phyloP scores from a whole-genome alignment of 768 basidiomycete species.

The Mycena latifolia region DNA sequence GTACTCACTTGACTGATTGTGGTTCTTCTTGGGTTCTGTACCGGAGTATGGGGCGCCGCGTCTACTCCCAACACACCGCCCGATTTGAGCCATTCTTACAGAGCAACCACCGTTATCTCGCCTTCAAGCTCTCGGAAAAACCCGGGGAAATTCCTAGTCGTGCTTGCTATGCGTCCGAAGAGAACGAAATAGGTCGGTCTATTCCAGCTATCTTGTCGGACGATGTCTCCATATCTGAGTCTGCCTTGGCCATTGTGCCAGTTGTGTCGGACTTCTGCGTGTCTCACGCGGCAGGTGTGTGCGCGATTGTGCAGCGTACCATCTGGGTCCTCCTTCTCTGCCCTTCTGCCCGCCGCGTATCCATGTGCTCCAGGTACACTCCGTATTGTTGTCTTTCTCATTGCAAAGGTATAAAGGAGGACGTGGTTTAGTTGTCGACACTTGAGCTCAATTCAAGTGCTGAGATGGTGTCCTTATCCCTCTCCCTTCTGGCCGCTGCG shows the following conservation, averaged over 20 bases:
- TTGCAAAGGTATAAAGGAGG: constrained; percentile 13
- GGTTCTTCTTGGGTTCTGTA: too few species aligned
- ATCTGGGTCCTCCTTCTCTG: neutral
- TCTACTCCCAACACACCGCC: too few species aligned
- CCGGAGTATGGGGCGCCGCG: too few species aligned
- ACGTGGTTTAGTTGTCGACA: neutral
- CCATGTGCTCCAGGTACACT: constrained; percentile 8
- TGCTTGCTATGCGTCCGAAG: neutral
- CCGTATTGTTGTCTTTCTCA: neutral
- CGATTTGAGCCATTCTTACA: too few species aligned
- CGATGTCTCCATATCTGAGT: neutral
- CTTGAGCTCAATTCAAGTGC: neutral
- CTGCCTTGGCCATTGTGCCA: neutral
- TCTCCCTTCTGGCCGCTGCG: constrained; percentile 6
- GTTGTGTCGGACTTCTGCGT: neutral
- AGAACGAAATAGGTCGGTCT: neutral
- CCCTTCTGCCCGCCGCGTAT: too few species aligned
- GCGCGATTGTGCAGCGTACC: neutral
- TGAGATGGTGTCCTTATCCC: constrained; percentile 11
- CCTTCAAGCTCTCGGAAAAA: neutral
- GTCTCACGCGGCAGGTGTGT: constrained; percentile 9
- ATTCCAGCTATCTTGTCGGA: neutral
- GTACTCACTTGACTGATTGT: too few species aligned
- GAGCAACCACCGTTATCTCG: neutral
- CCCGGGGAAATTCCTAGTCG: neutral